Conservation (phyloP, 805 yeast species). For the Lachancea sp. region DNA sequence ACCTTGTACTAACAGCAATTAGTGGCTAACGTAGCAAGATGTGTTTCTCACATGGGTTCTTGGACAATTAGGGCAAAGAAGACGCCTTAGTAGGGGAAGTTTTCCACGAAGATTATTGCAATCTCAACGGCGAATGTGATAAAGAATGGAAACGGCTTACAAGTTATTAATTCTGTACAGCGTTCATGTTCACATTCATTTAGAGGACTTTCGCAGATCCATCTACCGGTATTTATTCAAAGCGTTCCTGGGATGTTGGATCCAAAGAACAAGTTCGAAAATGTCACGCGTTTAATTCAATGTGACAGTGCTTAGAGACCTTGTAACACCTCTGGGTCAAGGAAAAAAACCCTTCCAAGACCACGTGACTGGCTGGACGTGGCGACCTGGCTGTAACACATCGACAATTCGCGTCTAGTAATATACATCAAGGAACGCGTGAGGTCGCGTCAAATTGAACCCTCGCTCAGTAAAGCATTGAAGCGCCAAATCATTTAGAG, state of each 20-base stretch:
- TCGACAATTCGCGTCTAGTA: not conserved
- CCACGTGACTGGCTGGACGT: not conserved
- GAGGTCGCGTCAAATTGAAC: not conserved
- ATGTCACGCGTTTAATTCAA: too few species aligned
- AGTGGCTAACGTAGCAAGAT: not conserved
- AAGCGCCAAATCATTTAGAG: not conserved
- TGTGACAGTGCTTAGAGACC: too few species aligned
- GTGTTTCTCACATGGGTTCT: not conserved
- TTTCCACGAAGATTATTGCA: not conserved
- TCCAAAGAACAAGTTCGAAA: too few species aligned
- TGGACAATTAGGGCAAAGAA: not conserved
- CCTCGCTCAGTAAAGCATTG: not conserved
- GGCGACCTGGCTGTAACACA: not conserved
- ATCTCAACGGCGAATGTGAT: not conserved
- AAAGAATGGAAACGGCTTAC: not conserved
- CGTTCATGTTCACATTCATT: too few species aligned
- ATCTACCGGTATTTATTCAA: too few species aligned
- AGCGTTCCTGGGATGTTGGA: too few species aligned
- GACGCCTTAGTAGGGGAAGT: not conserved
- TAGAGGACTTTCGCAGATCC: too few species aligned
- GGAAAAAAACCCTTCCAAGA: not conserved
- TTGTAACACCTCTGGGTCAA: too few species aligned
- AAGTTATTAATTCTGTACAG: not conserved
- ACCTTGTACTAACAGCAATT: not conserved
- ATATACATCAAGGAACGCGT: not conserved